These are phyloP conservation scores for Saturnispora halmiae DNA, from an alignment of 805 yeast genomes.

Conservation along the genomic window DNA sequence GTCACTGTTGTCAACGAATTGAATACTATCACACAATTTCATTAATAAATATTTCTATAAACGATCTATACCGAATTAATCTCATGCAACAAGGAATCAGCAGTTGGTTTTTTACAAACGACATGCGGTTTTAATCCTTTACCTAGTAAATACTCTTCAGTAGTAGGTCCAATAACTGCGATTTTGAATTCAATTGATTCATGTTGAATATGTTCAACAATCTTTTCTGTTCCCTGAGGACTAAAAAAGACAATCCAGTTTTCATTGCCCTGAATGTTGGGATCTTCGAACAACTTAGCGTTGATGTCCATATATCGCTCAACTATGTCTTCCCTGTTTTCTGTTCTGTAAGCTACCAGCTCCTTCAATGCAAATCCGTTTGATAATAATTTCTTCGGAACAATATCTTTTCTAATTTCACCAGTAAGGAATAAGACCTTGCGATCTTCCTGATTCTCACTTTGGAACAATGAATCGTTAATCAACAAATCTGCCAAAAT, in stretches of 20 bases:
- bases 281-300: constrained; percentile 23
- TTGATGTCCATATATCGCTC: constrained; percentile 16
- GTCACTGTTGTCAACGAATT: constrained; percentile 63
- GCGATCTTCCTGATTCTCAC: constrained; percentile 15
- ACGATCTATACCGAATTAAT: constrained; percentile 15
- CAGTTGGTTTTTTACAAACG: constrained; percentile 67
- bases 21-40: constrained; percentile 51
- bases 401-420: constrained; percentile 68
- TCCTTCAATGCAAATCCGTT: constrained; percentile 44
- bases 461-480: constrained; percentile 22
- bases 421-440: constrained; percentile 74
- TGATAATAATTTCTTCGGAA: constrained; percentile 50
- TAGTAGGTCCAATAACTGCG: constrained; percentile 92
- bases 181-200: constrained; percentile 30
- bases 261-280: constrained; percentile 9
- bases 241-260: constrained; percentile 83
- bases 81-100: constrained; percentile 43
- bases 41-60: constrained; percentile 26
- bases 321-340: constrained; percentile 38
- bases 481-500: constrained; percentile 57
- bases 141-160: constrained; percentile 49
- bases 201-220: constrained; percentile 36
- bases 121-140: constrained; percentile 50
- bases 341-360: constrained; percentile 61
- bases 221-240: constrained; percentile 73